Base-by-base conservation (phyloP, 2,329 filamentous ascomycete genomes). In the Fusarium devonianum region DNA sequence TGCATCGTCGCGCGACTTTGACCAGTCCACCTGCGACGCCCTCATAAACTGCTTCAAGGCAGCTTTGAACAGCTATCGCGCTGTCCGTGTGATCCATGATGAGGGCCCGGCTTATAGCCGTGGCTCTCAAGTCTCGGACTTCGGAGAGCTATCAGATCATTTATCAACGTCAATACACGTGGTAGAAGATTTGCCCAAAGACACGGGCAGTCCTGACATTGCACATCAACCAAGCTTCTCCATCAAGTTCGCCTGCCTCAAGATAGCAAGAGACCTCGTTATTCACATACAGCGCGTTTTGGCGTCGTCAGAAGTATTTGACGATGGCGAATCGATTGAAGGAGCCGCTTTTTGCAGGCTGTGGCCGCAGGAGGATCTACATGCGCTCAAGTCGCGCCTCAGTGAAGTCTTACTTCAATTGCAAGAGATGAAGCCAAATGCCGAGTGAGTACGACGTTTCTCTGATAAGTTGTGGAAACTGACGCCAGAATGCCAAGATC, bases 261-360 rank as follows among this genome's bases (percentile, higher is more conserved):
- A 65, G 38, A 56, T 69, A 14, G 63, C 54, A n/a, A 44, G 55
- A 19, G 67, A 65, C 12, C 34, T 69, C 7, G 16, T 55, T 1
- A 26, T 67, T 6, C 63, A 66, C 30, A 29, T 68, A 26, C 44
- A 46, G 30, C 58, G 51, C 12, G 23, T 52, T 11, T 35, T 46
- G 4, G 23, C 29, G 9, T 35, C 28, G 1, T 18, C 38, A 6
- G 26, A n/a, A n/a, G n/a, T n/a, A n/a, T n/a, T 17, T 30, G 37
- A 30, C 8, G 37, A 38, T 21, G n/a, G 38, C 6, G 26, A 3
- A 5, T 17, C 32, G 12, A 11, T 63, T 29, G 35, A 56, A 5
- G 18, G 4, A 1, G 23, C 26, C 23, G 13, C 25, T 14, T 51
- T 65, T n/a, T 46, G 53, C 32, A 29, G 34, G 13, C 14, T 53